phyloP scores from a whole-genome alignment of 352 stramenopile genomes.

The Sclerospora graminicola region DNA sequence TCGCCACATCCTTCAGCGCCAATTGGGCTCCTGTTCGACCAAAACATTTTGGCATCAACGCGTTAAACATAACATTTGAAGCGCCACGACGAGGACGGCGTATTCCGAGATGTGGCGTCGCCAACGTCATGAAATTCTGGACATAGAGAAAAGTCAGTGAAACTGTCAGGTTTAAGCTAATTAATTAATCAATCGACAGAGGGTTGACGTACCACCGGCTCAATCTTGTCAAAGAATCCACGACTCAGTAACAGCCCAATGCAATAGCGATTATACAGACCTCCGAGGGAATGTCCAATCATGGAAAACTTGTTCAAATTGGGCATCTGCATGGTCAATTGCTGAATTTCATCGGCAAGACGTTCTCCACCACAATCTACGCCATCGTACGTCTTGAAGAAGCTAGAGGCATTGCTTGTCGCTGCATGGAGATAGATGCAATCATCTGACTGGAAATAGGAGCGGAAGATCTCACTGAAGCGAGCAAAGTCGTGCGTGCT shows the following conservation, averaged over 20 bases:
- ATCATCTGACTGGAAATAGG: constrained; percentile 34
- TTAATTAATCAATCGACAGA: not conserved
- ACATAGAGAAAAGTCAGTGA: not conserved
- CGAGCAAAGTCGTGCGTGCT: constrained; percentile 51
- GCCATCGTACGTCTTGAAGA: constrained; percentile 74
- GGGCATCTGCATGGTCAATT: constrained; percentile 43
- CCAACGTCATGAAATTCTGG: constrained; percentile 77
- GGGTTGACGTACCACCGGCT: constrained; percentile 43
- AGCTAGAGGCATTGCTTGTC: constrained; percentile 37
- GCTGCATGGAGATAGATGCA: constrained; percentile 33
- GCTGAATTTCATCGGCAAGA: constrained; percentile 58
- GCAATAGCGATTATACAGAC: constrained; percentile 72
- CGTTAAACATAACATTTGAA: constrained; percentile 62
- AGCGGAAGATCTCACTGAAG: constrained; percentile 41
- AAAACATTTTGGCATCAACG: constrained; percentile 54
- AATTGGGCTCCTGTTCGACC: constrained; percentile 61
- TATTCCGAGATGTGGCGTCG: constrained; percentile 68
- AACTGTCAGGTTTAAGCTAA: no score
- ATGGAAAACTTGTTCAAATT: constrained; percentile 58
- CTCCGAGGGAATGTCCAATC: constrained; percentile 68
- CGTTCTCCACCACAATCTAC: constrained; percentile 55
- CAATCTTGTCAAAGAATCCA: constrained; percentile 58
- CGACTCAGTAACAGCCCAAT: constrained; percentile 49
- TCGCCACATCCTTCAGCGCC: constrained; percentile 41
- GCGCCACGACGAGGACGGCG: constrained; percentile 42